Evolutionary conservation across 768 basidiomycete species (phyloP), one percentile per base, ranked within the genome.

Genomic region (Calocybe gangraenosa): DNA sequence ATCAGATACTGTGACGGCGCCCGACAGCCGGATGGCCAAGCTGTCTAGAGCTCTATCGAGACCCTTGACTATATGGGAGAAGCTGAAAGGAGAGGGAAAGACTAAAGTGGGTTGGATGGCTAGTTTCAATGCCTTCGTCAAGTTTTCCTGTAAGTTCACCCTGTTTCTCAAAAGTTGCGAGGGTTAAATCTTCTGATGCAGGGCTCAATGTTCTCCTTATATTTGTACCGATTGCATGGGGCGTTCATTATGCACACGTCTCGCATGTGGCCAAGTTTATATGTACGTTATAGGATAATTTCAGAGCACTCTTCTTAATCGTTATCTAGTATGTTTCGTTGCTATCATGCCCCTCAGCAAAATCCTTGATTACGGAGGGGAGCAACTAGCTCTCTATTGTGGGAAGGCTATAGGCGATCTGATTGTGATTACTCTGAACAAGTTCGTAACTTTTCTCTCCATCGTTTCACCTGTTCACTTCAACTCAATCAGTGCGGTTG

Each of bases 361-460:
- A 17, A 57, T 78, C 7, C 70, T 78, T 40, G 75, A 79, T 44
- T 78, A 64, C 52, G 72, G 69, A 32, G 74, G 71, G 8, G 74
- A 78, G 58, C 73, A 78, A 43, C 62, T 77, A 48, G 66, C 73
- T 0, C 48, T 75, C 39, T 80, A 76, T 51, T 69, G 68, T 13
- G 76, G 78, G 21, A 67, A 64, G 49, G 67, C 68, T 44, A 50
- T 79, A 3, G 78, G 78, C 0, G 76, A 79, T 44, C 57, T 80
- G 15, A 57, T 77, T 25, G 56, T 68, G n/a, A 65, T 77, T 45
- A 76, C 76, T 4, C 47, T 78, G 23, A 75, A 74, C 58, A 79
- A 79, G 75, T 76, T 37, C 25, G 47, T 51, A 5, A 28, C 11
- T 5, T 28, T 28, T 6, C 4, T 19, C 14, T 41, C 8, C 15